phyloP scores from a whole-genome alignment of 2,329 filamentous ascomycete species.

The Xylaria arbuscula region DNA sequence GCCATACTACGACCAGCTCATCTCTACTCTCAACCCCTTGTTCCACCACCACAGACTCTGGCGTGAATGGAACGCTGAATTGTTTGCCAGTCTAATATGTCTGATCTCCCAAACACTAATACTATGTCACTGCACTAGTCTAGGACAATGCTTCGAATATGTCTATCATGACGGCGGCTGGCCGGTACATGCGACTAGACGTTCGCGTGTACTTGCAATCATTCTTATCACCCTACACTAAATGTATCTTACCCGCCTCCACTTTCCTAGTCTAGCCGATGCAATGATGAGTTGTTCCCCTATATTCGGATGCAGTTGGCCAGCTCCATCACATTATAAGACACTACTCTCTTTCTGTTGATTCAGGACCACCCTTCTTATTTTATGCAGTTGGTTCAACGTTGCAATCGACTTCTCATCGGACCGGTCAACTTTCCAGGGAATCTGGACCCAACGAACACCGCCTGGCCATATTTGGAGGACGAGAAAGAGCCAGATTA shows the following conservation, averaged over 20 bases:
- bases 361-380: conserved; percentile 19
- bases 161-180: background rate
- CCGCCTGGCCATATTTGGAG: background rate
- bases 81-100: background rate
- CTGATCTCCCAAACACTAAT: background rate
- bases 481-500: background rate
- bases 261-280: conserved; percentile 24
- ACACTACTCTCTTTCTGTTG: conserved; percentile 22
- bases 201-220: conserved; percentile 4
- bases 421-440: conserved; percentile 3
- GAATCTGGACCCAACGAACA: background rate
- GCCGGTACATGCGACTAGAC: background rate
- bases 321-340: conserved; percentile 30
- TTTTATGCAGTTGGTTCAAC: conserved; percentile 39
- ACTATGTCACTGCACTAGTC: background rate
- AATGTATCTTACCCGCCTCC: conserved; percentile 15
- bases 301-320: conserved; percentile 34
- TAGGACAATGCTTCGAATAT: background rate
- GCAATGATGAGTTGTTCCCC: conserved; percentile 37
- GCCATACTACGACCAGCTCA: background rate
- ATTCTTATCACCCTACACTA: background rate
- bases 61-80: background rate
- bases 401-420: conserved; percentile 28
- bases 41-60: background rate
- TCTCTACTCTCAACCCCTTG: background rate